phyloP scores from a whole-genome alignment of 2,329 filamentous ascomycete genomes.

The Trichophyton equinum region DNA sequence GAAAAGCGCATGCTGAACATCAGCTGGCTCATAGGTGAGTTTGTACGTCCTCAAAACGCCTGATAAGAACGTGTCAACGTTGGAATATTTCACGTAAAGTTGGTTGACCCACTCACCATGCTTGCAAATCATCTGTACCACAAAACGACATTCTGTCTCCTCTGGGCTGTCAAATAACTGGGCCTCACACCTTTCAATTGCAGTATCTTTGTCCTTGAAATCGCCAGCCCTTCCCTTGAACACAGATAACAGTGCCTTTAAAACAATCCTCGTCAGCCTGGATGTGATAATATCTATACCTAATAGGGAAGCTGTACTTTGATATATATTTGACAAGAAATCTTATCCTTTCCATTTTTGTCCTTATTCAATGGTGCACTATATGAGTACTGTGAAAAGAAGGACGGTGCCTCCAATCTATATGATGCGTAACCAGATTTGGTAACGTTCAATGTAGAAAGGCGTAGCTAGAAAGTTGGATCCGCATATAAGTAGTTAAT shows the following conservation, averaged over 20 bases:
- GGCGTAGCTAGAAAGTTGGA: slow-evolving; percentile 39
- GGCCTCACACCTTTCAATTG: slow-evolving; percentile 50
- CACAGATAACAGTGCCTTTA: slow-evolving; percentile 45
- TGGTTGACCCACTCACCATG: slow-evolving; percentile 32
- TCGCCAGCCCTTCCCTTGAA: slow-evolving; percentile 49
- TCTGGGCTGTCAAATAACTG: slow-evolving; percentile 45
- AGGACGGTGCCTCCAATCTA: slow-evolving; percentile 40
- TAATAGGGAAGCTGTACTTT: slow-evolving; percentile 32
- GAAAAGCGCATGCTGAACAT: slow-evolving; percentile 53
- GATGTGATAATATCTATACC: neutral
- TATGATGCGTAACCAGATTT: slow-evolving; percentile 53
- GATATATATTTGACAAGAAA: slow-evolving; percentile 48
- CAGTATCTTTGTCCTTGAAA: slow-evolving; percentile 44
- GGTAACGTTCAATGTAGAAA: slow-evolving; percentile 50
- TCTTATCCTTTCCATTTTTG: slow-evolving; percentile 32
- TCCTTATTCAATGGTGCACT: neutral
- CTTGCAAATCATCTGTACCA: slow-evolving; percentile 50
- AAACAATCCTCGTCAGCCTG: neutral
- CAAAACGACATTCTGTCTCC: slow-evolving; percentile 47
- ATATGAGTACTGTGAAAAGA: slow-evolving; percentile 51
- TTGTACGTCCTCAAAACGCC: slow-evolving; percentile 54
- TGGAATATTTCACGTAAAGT: neutral
- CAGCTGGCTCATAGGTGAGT: slow-evolving; percentile 49
- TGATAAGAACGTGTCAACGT: slow-evolving; percentile 15
- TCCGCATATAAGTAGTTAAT: neutral